Evolutionary conservation across 1,284 basidiomycete genomes (phyloP).

Genomic region (Leccinum solheimii): DNA sequence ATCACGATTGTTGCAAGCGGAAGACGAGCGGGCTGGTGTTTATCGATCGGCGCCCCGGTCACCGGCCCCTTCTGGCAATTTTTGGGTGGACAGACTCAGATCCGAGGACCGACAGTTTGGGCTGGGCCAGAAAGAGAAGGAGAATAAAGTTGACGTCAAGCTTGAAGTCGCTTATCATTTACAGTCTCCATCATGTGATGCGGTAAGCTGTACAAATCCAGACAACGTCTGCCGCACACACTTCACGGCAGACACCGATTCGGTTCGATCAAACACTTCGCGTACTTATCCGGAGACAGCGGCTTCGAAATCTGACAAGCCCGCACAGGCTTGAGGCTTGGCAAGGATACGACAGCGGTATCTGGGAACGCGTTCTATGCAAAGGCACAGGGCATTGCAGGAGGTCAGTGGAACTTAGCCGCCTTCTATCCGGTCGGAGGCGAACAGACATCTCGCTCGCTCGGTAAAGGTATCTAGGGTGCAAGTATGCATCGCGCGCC

Average conservation of each 20-base stretch:
- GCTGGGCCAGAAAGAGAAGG: constrained; percentile 2
- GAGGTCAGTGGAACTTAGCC: not conserved
- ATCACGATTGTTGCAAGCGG: constrained; percentile 14
- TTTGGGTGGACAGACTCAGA: constrained; percentile 6
- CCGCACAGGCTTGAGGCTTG: not conserved
- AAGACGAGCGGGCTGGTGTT: constrained; percentile 17
- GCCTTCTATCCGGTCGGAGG: not conserved
- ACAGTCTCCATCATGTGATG: constrained; percentile 19
- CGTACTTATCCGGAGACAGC: constrained; percentile 6
- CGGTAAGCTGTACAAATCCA: constrained; percentile 2
- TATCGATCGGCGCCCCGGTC: constrained; percentile 35
- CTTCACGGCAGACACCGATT: constrained; percentile 14
- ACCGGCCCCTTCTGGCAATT: constrained; percentile 13
- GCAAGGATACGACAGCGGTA: not conserved
- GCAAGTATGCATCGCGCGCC: not conserved
- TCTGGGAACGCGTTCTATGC: constrained; percentile 1
- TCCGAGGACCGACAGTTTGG: constrained; percentile 29
- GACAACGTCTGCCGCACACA: constrained; percentile 1
- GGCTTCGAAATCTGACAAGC: constrained; percentile 1
- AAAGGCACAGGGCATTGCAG: not conserved
- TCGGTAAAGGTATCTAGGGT: not conserved
- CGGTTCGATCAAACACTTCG: constrained; percentile 25
- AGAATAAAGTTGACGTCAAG: constrained; percentile 24
- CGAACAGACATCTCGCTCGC: not conserved
- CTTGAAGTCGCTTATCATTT: constrained; percentile 19